Percentiles rank a stretch among this genome's conserved stretches.
phyloP scores from a whole-genome alignment of 805 yeast species.

The Danielozyma ontarioensis region DNA sequence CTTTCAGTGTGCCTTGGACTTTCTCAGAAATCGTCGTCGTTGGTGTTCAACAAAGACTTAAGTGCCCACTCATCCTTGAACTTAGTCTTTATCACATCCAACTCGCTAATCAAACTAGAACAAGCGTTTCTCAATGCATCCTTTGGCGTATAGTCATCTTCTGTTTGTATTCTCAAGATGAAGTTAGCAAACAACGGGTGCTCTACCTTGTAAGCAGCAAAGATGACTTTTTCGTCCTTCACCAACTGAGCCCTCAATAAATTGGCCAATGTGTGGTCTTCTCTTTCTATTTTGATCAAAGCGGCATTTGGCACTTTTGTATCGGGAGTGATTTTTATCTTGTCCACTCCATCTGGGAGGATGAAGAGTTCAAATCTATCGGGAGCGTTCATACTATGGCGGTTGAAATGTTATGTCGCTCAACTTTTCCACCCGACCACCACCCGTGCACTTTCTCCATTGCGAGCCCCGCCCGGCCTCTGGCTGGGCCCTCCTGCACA shows the following conservation, averaged over 20 bases:
- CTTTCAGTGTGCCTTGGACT: too few species aligned
- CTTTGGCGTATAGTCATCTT: conserved; percentile 88
- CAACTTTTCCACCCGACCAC: too few species aligned
- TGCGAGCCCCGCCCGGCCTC: not conserved
- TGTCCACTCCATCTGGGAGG: conserved; percentile 95
- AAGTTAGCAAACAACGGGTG: conserved; percentile 97
- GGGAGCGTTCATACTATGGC: conserved; percentile 97
- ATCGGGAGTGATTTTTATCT: conserved; percentile 89
- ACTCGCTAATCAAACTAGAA: conserved; percentile 71
- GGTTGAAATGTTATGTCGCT: too few species aligned
- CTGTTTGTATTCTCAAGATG: conserved; percentile 91
- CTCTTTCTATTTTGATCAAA: conserved; percentile 88
- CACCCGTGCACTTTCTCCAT: conserved; percentile 2
- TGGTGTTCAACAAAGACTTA: conserved; percentile 62
- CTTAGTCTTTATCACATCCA: conserved; percentile 67
- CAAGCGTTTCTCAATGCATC: conserved; percentile 91
- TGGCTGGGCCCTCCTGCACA: not conserved
- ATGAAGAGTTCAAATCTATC: conserved; percentile 96
- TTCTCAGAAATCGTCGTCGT: conserved; percentile 31
- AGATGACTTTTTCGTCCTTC: conserved; percentile 82
- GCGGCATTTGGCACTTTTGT: conserved; percentile 94
- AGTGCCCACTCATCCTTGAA: conserved; percentile 92
- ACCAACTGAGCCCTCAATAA: conserved; percentile 80
- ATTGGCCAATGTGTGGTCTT: conserved; percentile 95
- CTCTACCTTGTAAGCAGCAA: conserved; percentile 96